Conservation (phyloP, 2,329 filamentous ascomycete genomes). For the Macrophomina tecta region DNA sequence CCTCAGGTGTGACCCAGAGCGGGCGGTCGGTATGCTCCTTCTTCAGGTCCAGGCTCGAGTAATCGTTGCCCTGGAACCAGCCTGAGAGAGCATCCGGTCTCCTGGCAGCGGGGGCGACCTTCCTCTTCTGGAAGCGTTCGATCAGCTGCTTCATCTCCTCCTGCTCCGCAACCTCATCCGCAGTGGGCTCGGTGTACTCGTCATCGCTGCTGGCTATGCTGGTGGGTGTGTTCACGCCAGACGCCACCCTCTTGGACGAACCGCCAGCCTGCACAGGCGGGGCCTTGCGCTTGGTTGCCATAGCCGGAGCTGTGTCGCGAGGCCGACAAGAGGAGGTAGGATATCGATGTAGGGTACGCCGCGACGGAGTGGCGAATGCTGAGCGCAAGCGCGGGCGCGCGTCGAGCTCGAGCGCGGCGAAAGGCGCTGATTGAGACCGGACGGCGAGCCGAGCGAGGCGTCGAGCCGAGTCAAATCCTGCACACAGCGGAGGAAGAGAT, state of each 20-base stretch:
- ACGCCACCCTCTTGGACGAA: slow-evolving; percentile 45
- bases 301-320: slow-evolving; percentile 31
- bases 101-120: not conserved
- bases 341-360: slow-evolving; percentile 37
- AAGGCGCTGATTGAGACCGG: not conserved
- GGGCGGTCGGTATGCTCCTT: slow-evolving; percentile 88
- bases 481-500: not conserved
- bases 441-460: not conserved
- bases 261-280: slow-evolving; percentile 36
- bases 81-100: slow-evolving; percentile 59
- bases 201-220: slow-evolving; percentile 60
- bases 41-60: slow-evolving; percentile 82
- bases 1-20: slow-evolving; percentile 89
- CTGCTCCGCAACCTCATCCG: slow-evolving; percentile 55
- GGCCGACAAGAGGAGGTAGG: not conserved
- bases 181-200: slow-evolving; percentile 62
- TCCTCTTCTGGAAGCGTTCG: slow-evolving; percentile 50
- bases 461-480: not conserved
- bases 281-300: slow-evolving; percentile 56
- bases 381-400: not conserved
- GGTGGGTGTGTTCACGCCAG: slow-evolving; percentile 49
- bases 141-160: slow-evolving; percentile 48
- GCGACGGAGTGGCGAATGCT: slow-evolving; percentile 51
- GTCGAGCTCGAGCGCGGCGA: not conserved
- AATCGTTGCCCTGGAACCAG: slow-evolving; percentile 71